Percentiles rank a stretch among this genome's conserved stretches.
Evolutionary conservation across 805 yeast species (phyloP).

Genomic region (Myxozyma kluyveri): DNA sequence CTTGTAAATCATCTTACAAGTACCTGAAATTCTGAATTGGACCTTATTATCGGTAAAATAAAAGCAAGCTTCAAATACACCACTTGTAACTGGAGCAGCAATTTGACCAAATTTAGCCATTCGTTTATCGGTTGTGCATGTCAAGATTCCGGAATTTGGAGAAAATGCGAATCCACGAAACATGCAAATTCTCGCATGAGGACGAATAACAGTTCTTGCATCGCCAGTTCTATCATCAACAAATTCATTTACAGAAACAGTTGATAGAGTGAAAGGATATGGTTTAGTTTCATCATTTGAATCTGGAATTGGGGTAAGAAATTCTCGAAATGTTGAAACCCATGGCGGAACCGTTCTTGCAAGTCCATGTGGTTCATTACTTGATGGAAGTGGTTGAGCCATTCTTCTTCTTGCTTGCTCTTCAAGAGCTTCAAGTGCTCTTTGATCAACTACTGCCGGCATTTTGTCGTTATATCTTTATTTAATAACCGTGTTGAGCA

Average conservation of each 20-base stretch:
- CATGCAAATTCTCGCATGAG: slow-evolving; percentile 27
- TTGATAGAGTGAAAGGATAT: slow-evolving; percentile 21
- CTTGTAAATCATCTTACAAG: slow-evolving; percentile 17
- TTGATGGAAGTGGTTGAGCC: too few relatives aligned
- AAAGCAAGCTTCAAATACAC: slow-evolving; percentile 28
- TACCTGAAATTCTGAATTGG: slow-evolving; percentile 26
- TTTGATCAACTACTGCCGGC: too few relatives aligned
- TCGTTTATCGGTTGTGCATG: slow-evolving; percentile 24
- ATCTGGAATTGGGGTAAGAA: neutral
- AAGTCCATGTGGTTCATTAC: slow-evolving; percentile 21
- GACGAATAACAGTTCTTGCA: slow-evolving; percentile 7
- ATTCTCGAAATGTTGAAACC: slow-evolving; percentile 14
- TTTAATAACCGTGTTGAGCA: too few relatives aligned
- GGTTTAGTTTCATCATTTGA: neutral
- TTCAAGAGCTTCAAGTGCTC: too few relatives aligned
- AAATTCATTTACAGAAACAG: slow-evolving; percentile 16
- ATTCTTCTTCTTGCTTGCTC: too few relatives aligned
- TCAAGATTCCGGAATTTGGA: slow-evolving; percentile 24
- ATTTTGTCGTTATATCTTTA: too few relatives aligned
- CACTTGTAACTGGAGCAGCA: slow-evolving; percentile 1
- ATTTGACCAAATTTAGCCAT: slow-evolving; percentile 27
- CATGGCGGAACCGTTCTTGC: slow-evolving; percentile 20
- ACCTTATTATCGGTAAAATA: slow-evolving; percentile 17
- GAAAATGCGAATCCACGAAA: slow-evolving; percentile 28
- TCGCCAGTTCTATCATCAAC: slow-evolving; percentile 3